Percentiles rank a stretch among this genome's conserved stretches.
These are phyloP conservation scores for Xylariaceae sp. DNA, from an alignment of 2,329 filamentous ascomycete species.

Conservation along the genomic window DNA sequence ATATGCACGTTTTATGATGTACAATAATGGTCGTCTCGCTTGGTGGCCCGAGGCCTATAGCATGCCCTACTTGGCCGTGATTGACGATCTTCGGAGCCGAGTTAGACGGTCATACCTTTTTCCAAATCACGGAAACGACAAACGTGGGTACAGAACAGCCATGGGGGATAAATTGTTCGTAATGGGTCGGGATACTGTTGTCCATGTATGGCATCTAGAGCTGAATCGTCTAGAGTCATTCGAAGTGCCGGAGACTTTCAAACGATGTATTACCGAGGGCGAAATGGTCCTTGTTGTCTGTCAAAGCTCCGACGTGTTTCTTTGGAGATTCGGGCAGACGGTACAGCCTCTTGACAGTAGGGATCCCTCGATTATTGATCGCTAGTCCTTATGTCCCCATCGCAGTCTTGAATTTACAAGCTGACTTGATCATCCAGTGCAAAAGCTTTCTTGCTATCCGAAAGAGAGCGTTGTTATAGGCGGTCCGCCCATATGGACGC, in stretches of 20 bases:
- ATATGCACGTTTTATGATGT: conserved; percentile 28
- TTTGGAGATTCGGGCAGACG: conserved; percentile 24
- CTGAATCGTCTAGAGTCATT: conserved; percentile 20
- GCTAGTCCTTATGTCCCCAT: neutral
- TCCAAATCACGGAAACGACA: conserved; percentile 18
- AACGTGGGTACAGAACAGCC: conserved; percentile 27
- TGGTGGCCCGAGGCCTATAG: conserved; percentile 31
- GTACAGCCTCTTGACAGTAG: conserved; percentile 19
- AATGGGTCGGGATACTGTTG: conserved; percentile 23
- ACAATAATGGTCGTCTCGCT: conserved; percentile 26
- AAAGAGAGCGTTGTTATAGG: conserved; percentile 19
- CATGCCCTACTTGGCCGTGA: conserved; percentile 27
- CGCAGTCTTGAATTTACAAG: conserved; percentile 1
- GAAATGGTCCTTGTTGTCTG: conserved; percentile 26
- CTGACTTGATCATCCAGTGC: conserved; percentile 3
- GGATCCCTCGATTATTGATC: neutral
- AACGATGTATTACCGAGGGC: conserved; percentile 26
- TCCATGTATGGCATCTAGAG: conserved; percentile 31
- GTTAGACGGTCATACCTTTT: conserved; percentile 27
- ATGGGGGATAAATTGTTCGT: conserved; percentile 28
- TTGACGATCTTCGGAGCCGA: conserved; percentile 29
- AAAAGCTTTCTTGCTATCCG: conserved; percentile 16
- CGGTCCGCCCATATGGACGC: conserved; percentile 18
- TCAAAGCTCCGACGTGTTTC: conserved; percentile 22
- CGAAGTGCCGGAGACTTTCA: conserved; percentile 22